Evolutionary conservation across 2,329 filamentous ascomycete genomes (phyloP), one percentile per base, ranked within the genome.

Genomic region (Spiromastix sp.): DNA sequence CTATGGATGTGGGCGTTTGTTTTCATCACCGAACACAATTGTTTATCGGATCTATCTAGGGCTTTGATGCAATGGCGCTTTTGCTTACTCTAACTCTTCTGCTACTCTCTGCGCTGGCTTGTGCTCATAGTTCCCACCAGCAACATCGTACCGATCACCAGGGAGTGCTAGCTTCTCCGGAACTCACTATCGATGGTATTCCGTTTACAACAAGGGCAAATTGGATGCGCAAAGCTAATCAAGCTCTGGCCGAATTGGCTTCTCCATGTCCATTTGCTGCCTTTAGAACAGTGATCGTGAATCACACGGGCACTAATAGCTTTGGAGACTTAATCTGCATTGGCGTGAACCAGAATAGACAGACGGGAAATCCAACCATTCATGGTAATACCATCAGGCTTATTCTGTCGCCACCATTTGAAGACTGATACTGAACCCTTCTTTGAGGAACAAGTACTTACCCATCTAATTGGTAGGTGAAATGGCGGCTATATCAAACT

Each of bases 251-350:
- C n/a, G 52, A 61, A 12, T 48, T 63, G 15, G 59, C 56, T 1
- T 48, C 46, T 11, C 67, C 70, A 2, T 76, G 71, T 45, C 68
- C 69, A 1, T 72, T 68, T 41, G 63, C 58, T 5, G 65, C 71
- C 4, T 75, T 74, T 47, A 70, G 68, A 3, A 60, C 64, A 10
- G 70, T 64, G 15, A 63, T 75, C 37, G 71, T 75, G 10, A 75
- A 74, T 45, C 71, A 75, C 44, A 72, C 69, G 0, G 48, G 44
- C 16, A 43, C 42, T 15, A 41, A 50, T 15, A 59, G 56, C 0
- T 21, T 35, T 11, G 32, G 32, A n/a, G 32, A 35, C 19, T 47
- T 61, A 0, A 52, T 74, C 10, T 74, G 70, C 49, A 64, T 64
- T 10, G 69, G 68, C 5, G 66, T 62, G 12, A 74, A 74, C 44